A percentile compares a stretch with the other conserved stretches of the same genome.
These are phyloP conservation scores for Eudorina sp. DNA, from an alignment of 139 green algal genomes.

Conservation along the genomic window DNA sequence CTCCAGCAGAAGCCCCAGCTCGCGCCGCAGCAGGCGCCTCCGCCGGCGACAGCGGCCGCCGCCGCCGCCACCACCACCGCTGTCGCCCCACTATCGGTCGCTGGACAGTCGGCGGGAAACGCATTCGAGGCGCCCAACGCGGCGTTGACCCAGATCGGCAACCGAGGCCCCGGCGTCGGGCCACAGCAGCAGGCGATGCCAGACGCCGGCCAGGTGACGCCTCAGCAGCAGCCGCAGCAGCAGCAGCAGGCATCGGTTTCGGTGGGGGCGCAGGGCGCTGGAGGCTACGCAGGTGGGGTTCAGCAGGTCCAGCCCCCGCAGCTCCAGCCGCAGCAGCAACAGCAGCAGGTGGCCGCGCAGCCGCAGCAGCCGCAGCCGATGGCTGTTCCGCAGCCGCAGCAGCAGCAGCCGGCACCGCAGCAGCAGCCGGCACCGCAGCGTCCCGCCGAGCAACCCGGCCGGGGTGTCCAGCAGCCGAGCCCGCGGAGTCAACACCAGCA, in stretches of 20 bases:
- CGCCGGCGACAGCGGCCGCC: neutral
- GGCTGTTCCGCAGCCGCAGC: neutral
- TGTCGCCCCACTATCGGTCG: no score
- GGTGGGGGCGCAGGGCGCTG: no score
- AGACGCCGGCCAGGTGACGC: neutral
- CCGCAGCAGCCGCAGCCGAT: neutral
- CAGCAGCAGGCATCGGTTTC: neutral
- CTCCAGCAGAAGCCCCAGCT: constrained; percentile 49
- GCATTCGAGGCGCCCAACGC: no score
- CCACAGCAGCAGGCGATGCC: neutral
- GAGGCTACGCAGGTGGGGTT: no score
- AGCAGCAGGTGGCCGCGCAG: neutral
- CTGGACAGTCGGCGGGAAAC: no score
- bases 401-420: neutral
- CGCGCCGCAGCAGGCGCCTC: constrained; percentile 14
- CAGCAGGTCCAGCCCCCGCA: no score
- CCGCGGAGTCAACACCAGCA: neutral
- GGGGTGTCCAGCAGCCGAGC: neutral
- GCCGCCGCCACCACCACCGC: no score
- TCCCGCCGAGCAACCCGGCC: no score
- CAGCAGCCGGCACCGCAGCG: neutral
- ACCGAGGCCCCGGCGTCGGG: no score
- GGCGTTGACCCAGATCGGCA: no score
- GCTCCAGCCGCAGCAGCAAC: neutral
- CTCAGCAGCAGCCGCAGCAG: neutral